These are phyloP conservation scores for Salix suchowensis DNA, from an alignment of 345 rosid genomes.

Conservation along the genomic window DNA sequence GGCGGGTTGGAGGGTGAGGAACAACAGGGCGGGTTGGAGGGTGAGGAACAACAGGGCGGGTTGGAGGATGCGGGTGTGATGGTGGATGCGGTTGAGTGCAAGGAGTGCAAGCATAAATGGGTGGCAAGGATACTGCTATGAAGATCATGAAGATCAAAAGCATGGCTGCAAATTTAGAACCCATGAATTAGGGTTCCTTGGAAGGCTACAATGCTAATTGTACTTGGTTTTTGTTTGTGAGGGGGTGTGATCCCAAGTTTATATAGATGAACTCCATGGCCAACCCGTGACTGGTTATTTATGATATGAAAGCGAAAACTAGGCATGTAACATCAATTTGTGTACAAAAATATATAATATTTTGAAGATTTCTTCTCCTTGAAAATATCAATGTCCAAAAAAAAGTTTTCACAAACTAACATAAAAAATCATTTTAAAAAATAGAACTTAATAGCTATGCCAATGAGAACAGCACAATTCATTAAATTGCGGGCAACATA, in stretches of 20 bases:
- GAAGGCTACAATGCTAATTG: slow-evolving; percentile 4
- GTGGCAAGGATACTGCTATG: slow-evolving; percentile 49
- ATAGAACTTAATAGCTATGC: no score
- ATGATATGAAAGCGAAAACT: neutral
- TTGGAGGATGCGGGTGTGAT: slow-evolving; percentile 18
- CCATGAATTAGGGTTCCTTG: slow-evolving; percentile 36
- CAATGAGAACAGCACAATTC: no score
- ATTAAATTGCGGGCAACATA: no score
- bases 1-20: slow-evolving; percentile 34
- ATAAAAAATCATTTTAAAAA: no score
- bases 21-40: slow-evolving; percentile 24
- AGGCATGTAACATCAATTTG: neutral
- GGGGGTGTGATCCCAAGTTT: neutral
- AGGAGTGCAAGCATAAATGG: slow-evolving; percentile 52
- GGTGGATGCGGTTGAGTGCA: slow-evolving; percentile 48
- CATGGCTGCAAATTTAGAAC: slow-evolving; percentile 35
- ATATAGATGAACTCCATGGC: slow-evolving; percentile 33
- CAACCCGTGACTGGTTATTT: slow-evolving; percentile 36
- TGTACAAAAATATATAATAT: no score
- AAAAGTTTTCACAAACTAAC: no score
- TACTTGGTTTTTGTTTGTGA: slow-evolving; percentile 1
- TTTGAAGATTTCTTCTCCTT: no score
- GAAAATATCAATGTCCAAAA: no score
- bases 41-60: slow-evolving; percentile 28
- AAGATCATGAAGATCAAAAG: slow-evolving; percentile 45